Base-by-base conservation (phyloP, 768 basidiomycete species). In the Coprinopsis cinerea region DNA sequence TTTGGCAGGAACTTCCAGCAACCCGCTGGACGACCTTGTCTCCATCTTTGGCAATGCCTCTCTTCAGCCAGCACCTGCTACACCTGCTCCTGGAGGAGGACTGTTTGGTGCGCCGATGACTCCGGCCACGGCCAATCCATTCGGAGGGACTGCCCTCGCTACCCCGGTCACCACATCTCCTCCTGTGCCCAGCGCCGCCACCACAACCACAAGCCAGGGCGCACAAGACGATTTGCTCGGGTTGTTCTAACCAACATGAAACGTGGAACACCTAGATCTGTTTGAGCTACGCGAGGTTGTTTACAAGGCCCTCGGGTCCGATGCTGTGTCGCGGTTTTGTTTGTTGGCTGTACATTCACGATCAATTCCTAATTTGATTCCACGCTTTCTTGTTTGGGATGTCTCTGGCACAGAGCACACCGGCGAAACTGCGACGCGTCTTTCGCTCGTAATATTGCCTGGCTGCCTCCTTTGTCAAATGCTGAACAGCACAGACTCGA, bases 11-110 rank as follows among this genome's bases (percentile, higher is more conserved):
- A 85, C 87, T 22, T 92, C 91, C 13, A 78, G 77, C 52, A 96
- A 96, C 62, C 93, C 93, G 1, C 73, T 95, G 37, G 92, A 95
- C 64, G 92, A 96, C 63, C 76, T 96, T 10, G 92, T 94, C 20
- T 93, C 92, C 6, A 89, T 96, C 57, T 96, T 96, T 62, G 91
- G 90, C 14, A 59, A 70, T 60, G 60, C 71, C 55, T 63, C 69
- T 54, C 65, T 67, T 18, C 61, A 49, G n/a, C 52, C 55, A 6
- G 45, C 44, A 58, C 48, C 57, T 22, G 58, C 56, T 20, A 51
- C 61, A 23, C 53, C 66, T 9, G 36, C 39, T 11, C 53, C 52
- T 17, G 42, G 53, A 2, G 47, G 40, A 30, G 51, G 50, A 23
- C 26, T 26, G 17, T 61, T 61, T 47, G 53, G 48, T 17, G 57